Percentiles rank a stretch among this genome's conserved stretches.
Evolutionary conservation across 495 filamentous ascomycete genomes (phyloP).

Genomic region (Neurospora sp.): DNA sequence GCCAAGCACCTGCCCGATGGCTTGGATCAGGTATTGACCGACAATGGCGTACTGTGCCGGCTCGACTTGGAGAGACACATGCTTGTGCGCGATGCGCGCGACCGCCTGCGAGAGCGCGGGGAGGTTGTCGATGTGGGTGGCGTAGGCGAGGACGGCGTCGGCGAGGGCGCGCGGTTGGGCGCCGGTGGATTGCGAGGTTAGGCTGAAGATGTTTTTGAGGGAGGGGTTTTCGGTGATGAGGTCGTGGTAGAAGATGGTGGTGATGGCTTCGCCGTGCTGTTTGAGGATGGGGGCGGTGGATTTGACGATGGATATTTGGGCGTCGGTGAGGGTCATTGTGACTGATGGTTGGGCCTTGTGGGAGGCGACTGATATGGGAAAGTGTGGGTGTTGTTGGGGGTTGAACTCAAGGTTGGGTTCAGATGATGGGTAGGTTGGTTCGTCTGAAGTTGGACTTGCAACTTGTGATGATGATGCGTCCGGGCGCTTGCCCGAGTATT

Average conservation of each 20-base stretch:
- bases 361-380: background rate
- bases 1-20: constrained; percentile 58
- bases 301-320: constrained; percentile 45
- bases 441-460: background rate
- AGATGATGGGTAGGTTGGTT: background rate
- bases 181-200: constrained; percentile 52
- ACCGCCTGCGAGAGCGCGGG: constrained; percentile 49
- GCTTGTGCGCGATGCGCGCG: constrained; percentile 67
- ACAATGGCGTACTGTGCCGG: constrained; percentile 62
- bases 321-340: constrained; percentile 24
- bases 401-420: background rate
- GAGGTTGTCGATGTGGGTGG: constrained; percentile 61
- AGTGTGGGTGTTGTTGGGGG: background rate
- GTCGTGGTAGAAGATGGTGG: constrained; percentile 57
- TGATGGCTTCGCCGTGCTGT: constrained; percentile 57
- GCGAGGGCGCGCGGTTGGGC: constrained; percentile 59
- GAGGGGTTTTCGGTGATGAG: constrained; percentile 51
- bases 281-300: constrained; percentile 53
- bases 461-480: background rate
- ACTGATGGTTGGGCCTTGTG: background rate
- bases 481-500: constrained; percentile 1
- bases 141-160: constrained; percentile 57
- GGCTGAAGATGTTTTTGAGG: constrained; percentile 59
- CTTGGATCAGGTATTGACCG: constrained; percentile 54
- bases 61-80: constrained; percentile 59